Evolutionary conservation across 805 yeast species (phyloP), one percentile per base, ranked within the genome.

Genomic region (Lipomyces lipofer): DNA sequence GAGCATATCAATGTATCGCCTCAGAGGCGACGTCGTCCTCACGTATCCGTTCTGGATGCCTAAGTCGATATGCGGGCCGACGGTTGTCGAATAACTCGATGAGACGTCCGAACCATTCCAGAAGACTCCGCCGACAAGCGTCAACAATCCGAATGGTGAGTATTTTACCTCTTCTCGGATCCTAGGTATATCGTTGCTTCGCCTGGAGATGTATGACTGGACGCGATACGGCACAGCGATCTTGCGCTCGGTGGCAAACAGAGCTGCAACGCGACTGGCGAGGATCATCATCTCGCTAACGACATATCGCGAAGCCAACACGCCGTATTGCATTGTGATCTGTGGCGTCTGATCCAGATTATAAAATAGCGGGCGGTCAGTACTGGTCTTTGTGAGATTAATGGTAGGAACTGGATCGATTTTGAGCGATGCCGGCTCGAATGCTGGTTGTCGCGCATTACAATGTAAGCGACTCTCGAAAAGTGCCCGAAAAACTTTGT

Each of bases 241-340:
- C 0, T 49, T 30, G 25, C 63, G 39, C 22, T 52, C 38, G 4
- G 15, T 13, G 9, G 68, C 62, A 44, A 51, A 70, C 12, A 28
- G 42, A 0, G 71, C 74, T 0, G 64, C 66, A 3, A 63, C 70
- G n/a, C 77, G 71, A 66, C 89, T 90, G 0, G 94, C 89, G 43
- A 80, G 71, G 22, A 91, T 78, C 99, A 92, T 92, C 46, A 86
- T 68, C 66, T 92, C 95, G 0, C 92, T 78, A 1, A 92, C 97
- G 24, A 92, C 73, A 1, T 74, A 64, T 36, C 80, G 82, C 0
- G 96, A 83, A 32, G 74, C 40, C 12, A 25, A 12, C 71, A 0
- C 82, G 66, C 15, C 66, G 66, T n/a, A 25, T 33, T 29, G 64
- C 65, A 30, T n/a, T 3, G 30, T 19, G 24, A 17, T 28, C 24